Conservation (phyloP, 495 filamentous ascomycete genomes). For the Podospora australis region DNA sequence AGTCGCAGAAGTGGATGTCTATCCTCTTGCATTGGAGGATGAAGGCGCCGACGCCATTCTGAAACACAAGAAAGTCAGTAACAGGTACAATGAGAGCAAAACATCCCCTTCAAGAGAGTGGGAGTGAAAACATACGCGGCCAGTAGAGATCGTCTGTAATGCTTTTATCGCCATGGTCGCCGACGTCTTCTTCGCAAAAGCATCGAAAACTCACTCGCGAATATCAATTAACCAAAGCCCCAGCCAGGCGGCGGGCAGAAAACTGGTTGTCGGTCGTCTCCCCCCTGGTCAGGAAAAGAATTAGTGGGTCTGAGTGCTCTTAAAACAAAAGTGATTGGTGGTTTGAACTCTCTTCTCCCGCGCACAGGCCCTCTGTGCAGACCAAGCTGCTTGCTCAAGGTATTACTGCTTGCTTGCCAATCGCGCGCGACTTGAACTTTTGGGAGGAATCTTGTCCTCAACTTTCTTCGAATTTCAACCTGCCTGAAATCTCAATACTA, state of each 20-base stretch:
- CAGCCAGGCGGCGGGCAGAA: too few species aligned
- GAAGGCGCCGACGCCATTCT: slow-evolving; percentile 97
- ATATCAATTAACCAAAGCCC: too few species aligned
- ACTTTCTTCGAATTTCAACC: slow-evolving; percentile 1
- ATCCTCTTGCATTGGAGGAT: slow-evolving; percentile 94
- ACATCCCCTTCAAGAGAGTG: too few species aligned
- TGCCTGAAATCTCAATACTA: too few species aligned
- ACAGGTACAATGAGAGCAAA: too few species aligned
- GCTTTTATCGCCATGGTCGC: slow-evolving; percentile 63
- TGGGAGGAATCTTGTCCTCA: neutral
- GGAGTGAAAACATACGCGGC: slow-evolving; percentile 43
- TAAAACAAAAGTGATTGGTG: too few species aligned
- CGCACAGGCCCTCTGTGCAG: too few species aligned
- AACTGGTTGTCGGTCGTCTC: too few species aligned
- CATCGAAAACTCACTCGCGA: too few species aligned
- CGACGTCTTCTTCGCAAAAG: slow-evolving; percentile 13
- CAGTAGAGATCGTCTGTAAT: slow-evolving; percentile 49
- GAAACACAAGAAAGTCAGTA: neutral
- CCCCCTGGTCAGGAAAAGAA: too few species aligned
- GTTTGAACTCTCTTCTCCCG: too few species aligned
- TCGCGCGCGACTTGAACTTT: neutral
- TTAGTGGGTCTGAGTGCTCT: neutral
- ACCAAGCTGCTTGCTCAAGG: too few species aligned
- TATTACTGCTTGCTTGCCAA: neutral
- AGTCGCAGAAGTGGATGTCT: slow-evolving; percentile 95